Conservation (phyloP, 177 flowering plant genomes). For the Tripterygium wilfordii region DNA sequence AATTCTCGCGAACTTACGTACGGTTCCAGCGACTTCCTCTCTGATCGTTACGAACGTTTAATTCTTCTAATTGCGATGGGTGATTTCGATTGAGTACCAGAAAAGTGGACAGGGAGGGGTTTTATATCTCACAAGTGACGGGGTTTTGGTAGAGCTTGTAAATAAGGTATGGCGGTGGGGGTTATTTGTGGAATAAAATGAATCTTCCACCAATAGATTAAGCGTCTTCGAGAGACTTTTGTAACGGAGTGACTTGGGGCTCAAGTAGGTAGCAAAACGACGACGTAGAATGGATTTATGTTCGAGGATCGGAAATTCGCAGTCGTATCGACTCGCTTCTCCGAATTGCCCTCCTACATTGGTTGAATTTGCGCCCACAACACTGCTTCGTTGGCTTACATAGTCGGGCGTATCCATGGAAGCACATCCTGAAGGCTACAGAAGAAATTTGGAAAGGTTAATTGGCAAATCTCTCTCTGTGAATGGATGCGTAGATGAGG, state of each 20-base stretch:
- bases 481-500: no score
- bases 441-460: constrained; percentile 18
- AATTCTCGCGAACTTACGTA: background rate
- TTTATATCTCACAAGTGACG: constrained; percentile 11
- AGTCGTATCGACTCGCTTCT: background rate
- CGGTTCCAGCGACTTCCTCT: no score
- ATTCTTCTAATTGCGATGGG: no score
- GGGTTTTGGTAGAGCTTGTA: constrained; percentile 6
- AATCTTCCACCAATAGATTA: no score
- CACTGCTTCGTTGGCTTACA: no score
- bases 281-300: constrained; percentile 5
- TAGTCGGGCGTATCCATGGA: constrained; percentile 7
- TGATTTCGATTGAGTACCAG: background rate
- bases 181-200: constrained; percentile 14
- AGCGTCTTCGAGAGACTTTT: no score
- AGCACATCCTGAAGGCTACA: constrained; percentile 12
- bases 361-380: background rate
- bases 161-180: constrained; percentile 28
- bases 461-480: constrained; percentile 2
- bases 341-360: constrained; percentile 3
- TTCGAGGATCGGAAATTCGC: background rate
- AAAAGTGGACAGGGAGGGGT: constrained; percentile 6
- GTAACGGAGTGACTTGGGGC: constrained; percentile 13
- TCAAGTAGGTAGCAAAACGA: constrained; percentile 12
- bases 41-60: no score